Percentiles rank a stretch among this genome's conserved stretches.
Evolutionary conservation across 305 asterid genomes (phyloP).

Genomic region (Solanum chacoense): DNA sequence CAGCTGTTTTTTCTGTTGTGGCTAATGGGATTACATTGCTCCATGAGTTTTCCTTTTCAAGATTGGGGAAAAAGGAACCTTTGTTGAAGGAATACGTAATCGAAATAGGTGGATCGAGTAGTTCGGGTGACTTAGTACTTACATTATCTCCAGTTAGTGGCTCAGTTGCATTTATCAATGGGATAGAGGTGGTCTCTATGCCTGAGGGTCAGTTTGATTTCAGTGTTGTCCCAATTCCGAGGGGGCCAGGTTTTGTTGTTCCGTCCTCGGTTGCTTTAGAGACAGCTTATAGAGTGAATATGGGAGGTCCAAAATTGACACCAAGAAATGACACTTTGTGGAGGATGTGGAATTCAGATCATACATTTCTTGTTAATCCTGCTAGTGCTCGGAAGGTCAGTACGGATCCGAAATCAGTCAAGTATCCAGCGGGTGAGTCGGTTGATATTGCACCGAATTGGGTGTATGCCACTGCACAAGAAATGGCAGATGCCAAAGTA

Average conservation of each 20-base stretch:
- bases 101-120: constrained; percentile 14
- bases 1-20: constrained; percentile 23
- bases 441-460: constrained; percentile 27
- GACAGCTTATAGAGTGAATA: constrained; percentile 23
- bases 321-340: constrained; percentile 26
- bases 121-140: constrained; percentile 5
- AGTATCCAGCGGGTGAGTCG: constrained; percentile 17
- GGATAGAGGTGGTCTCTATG: constrained; percentile 23
- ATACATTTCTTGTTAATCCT: constrained; percentile 15
- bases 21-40: constrained; percentile 21
- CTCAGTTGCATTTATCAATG: constrained; percentile 32
- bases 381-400: constrained; percentile 15
- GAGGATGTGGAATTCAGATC: constrained; percentile 30
- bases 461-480: constrained; percentile 29
- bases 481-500: constrained; percentile 30
- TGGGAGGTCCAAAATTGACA: constrained; percentile 29
- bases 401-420: constrained; percentile 12
- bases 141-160: constrained; percentile 15
- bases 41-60: constrained; percentile 23
- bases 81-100: constrained; percentile 23
- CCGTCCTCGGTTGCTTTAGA: constrained; percentile 20
- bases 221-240: constrained; percentile 13
- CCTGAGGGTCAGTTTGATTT: constrained; percentile 21
- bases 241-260: constrained; percentile 10
- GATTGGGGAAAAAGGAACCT: constrained; percentile 1